Base-by-base conservation (phyloP, 179 eudicot species). In the Camellia oleifera region DNA sequence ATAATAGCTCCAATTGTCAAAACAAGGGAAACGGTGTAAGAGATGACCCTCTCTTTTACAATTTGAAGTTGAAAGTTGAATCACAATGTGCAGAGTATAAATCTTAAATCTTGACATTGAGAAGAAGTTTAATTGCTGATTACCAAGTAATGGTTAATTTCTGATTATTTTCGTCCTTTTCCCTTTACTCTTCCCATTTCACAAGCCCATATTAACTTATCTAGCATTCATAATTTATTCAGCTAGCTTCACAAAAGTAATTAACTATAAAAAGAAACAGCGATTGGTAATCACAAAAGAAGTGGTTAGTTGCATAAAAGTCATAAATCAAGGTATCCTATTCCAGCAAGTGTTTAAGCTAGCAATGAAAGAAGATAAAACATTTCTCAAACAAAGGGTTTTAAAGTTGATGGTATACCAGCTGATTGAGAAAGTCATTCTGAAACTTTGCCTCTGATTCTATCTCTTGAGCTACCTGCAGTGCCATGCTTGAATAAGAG, bases 381-480 rank as follows among this genome's bases (percentile, higher is more conserved):
- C 52, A 15, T 53, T 68, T 18, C 52, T 46, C 69, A 23, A 0
- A 23, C 26, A 60, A 69, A 60, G 23, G 62, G 61, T 58, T n/a
- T 14, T 32, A 65, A 10, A 11, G 75, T 67, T 62, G 7, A 83
- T 23, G 62, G 53, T 84, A 88, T 92, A 95, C 99, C 97, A 93
- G 84, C 86, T 95, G 91, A 78, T 89, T 88, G 82, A 95, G 86
- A 82, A 94, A 91, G 74, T 95, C 97, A 86, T 88, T 95, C 88
- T 94, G 99, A 84, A 71, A 89, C 83, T 90, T 91, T 0, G 99
- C 98, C 82, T 95, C 99, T 58, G 93, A 79, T 74, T 87, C 88
- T 82, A 95, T 95, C 78, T 91, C 98, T 87, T 88, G 90, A 77
- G 99, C 99, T 77, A 95, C 98, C 98, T 95, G 94, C 85, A 87